Percentiles rank a stretch among this genome's conserved stretches.
Evolutionary conservation across 345 rosid genomes (phyloP).

Genomic region (Moringa oleifera): DNA sequence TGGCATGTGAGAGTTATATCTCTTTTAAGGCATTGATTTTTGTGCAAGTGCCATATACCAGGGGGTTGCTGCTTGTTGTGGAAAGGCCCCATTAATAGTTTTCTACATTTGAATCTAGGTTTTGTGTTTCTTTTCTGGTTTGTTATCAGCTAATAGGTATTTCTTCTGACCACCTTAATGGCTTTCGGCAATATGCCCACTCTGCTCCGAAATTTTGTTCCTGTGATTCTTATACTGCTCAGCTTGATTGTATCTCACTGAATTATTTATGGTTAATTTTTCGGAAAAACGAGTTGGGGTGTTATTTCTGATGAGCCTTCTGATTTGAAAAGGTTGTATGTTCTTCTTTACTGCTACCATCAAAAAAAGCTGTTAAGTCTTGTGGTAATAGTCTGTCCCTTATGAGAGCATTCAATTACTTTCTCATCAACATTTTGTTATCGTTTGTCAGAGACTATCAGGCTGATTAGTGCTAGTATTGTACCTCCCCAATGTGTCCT

Average conservation of each 20-base stretch:
- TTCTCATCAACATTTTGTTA: no score
- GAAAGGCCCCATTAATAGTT: conserved; percentile 26
- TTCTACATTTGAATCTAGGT: conserved; percentile 12
- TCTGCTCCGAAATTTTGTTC: conserved; percentile 10
- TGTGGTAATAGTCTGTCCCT: no score
- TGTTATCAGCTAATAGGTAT: not conserved
- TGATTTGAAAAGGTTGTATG: no score
- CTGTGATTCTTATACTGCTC: not conserved
- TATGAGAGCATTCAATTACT: no score
- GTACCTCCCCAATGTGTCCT: no score
- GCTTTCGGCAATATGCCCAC: not conserved
- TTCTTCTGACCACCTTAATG: not conserved
- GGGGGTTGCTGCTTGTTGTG: conserved; percentile 16
- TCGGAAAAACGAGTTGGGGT: no score
- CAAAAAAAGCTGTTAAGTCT: no score
- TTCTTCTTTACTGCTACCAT: no score
- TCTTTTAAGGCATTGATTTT: conserved; percentile 46
- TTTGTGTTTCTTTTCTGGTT: conserved; percentile 3
- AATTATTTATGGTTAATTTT: not conserved
- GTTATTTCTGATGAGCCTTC: no score
- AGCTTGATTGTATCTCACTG: conserved; percentile 6
- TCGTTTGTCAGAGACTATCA: no score
- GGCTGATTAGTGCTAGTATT: no score
- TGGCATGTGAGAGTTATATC: conserved; percentile 15
- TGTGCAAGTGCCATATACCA: conserved; percentile 28